Conservation (phyloP, 352 stramenopile species). For the Thraustochytrium sp. region DNA sequence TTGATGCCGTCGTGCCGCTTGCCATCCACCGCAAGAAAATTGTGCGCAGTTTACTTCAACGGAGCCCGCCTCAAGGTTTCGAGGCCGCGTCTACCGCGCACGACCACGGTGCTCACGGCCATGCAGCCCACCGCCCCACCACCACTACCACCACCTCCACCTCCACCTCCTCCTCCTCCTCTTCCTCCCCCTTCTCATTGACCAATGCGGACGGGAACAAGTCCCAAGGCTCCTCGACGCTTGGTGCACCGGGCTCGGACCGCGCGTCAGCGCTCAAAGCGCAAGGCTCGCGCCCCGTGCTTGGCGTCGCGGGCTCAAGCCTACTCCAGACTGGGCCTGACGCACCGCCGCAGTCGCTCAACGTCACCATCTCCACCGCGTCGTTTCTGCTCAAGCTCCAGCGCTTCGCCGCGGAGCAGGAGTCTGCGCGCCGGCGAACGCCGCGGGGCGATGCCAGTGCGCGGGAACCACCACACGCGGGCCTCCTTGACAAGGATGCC, state of each 20-base stretch:
- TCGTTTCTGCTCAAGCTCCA: background rate
- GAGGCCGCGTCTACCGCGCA: no score
- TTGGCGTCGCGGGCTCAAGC: no score
- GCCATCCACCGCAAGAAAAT: conserved; percentile 3
- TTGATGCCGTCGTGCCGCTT: background rate
- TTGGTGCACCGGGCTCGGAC: no score
- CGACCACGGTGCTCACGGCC: background rate
- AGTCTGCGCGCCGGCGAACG: background rate
- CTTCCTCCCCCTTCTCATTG: background rate
- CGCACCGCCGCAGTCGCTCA: no score
- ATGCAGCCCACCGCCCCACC: background rate
- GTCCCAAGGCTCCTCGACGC: no score
- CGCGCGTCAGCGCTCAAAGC: no score
- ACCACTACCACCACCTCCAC: no score
- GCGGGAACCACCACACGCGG: background rate
- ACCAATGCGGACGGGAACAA: background rate
- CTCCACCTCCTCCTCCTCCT: no score
- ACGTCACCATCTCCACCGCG: background rate
- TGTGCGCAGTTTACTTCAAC: conserved; percentile 3
- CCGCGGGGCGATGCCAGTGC: background rate
- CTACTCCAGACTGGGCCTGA: no score
- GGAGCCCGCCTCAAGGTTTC: background rate
- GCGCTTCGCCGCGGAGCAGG: no score
- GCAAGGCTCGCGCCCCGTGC: no score
- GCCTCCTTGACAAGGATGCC: background rate